A percentile compares a stretch with the other conserved stretches of the same genome.
Conservation (phyloP, 768 basidiomycete genomes). For the Boletus patriciae region DNA sequence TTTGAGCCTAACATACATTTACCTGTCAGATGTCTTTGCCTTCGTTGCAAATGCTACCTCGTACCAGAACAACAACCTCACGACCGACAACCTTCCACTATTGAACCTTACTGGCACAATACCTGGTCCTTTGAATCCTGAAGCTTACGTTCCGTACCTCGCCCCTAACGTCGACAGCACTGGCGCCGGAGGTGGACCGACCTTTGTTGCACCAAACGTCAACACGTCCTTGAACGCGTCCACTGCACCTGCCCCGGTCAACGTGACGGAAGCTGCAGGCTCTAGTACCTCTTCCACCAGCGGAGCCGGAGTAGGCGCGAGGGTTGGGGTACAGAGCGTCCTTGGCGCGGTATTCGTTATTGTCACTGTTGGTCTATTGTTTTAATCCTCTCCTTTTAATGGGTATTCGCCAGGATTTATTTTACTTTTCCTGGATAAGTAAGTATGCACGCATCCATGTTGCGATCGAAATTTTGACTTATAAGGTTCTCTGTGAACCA, state of each 20-base stretch:
- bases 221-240: constrained; percentile 37
- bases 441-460: too few relatives aligned
- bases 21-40: constrained; percentile 47
- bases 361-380: constrained; percentile 4
- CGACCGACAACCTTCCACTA: constrained; percentile 30
- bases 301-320: neutral
- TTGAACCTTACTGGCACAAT: constrained; percentile 43
- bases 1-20: neutral
- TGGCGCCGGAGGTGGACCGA: constrained; percentile 45
- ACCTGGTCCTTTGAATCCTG: constrained; percentile 45
- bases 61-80: constrained; percentile 41
- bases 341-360: constrained; percentile 9
- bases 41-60: constrained; percentile 48
- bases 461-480: too few relatives aligned
- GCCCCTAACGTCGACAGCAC: constrained; percentile 42
- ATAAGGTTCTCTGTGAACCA: too few relatives aligned
- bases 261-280: constrained; percentile 33
- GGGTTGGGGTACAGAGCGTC: constrained; percentile 3
- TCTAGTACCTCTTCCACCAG: neutral
- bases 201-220: constrained; percentile 37
- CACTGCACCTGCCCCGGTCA: constrained; percentile 39
- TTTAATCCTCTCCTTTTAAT: neutral
- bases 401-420: neutral
- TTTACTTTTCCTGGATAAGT: too few relatives aligned
- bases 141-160: constrained; percentile 42